These are phyloP conservation scores for Quercus parvula DNA, from an alignment of 306 rosid species.

Conservation along the genomic window DNA sequence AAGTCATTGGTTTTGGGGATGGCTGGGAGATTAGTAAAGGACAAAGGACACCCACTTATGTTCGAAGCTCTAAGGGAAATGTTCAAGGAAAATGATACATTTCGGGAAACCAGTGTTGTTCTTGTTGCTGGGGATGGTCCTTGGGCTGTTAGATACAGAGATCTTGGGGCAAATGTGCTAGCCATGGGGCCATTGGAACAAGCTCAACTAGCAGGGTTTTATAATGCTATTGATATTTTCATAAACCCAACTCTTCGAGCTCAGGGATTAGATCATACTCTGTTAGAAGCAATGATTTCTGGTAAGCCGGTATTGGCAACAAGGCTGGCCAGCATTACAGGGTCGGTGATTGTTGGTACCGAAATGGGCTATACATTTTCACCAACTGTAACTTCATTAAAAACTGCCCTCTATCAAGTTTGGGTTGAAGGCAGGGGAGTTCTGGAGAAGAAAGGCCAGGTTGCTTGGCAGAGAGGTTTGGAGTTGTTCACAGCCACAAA, in stretches of 20 bases:
- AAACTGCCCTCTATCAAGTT: conserved; percentile 37
- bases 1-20: conserved; percentile 56
- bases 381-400: conserved; percentile 52
- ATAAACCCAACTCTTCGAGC: conserved; percentile 52
- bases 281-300: conserved; percentile 55
- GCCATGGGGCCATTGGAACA: conserved; percentile 66
- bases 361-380: conserved; percentile 71
- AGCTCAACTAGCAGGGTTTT: conserved; percentile 52
- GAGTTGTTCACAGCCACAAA: conserved; percentile 65
- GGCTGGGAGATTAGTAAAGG: conserved; percentile 73
- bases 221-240: conserved; percentile 57
- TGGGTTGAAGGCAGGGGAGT: conserved; percentile 42
- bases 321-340: conserved; percentile 66
- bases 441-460: conserved; percentile 49
- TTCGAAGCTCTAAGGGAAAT: conserved; percentile 55
- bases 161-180: conserved; percentile 43
- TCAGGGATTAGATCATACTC: conserved; percentile 64
- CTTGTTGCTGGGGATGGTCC: conserved; percentile 81
- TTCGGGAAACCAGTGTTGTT: conserved; percentile 38
- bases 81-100: conserved; percentile 39
- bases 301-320: conserved; percentile 73
- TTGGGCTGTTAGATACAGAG: conserved; percentile 62
- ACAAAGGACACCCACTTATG: conserved; percentile 75
- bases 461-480: conserved; percentile 59
- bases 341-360: conserved; percentile 50